Conservation (phyloP, 129 eudicot genomes). For the Ambrosia artemisiifolia region DNA sequence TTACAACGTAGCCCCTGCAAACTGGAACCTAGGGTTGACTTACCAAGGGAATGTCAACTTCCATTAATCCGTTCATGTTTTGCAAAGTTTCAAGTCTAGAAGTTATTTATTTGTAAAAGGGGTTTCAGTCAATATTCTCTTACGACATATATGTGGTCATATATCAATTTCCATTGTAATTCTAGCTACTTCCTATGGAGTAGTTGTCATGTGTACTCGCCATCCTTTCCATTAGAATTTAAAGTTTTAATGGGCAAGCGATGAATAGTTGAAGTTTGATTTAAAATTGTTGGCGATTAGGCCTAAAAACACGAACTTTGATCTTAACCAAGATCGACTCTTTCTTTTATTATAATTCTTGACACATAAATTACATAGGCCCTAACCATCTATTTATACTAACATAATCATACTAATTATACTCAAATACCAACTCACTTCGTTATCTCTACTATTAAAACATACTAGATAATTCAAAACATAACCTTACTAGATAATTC, state of each 20-base stretch:
- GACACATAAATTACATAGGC: no score
- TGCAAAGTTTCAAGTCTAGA: neutral
- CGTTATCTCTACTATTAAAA: no score
- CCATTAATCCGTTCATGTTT: slow-evolving; percentile 26
- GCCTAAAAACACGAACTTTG: no score
- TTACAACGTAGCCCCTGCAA: slow-evolving; percentile 64
- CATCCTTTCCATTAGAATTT: neutral
- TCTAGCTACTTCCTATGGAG: neutral
- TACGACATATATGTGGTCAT: neutral
- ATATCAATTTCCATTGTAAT: neutral
- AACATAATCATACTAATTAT: no score
- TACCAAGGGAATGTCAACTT: slow-evolving; percentile 55
- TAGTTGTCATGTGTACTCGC: neutral
- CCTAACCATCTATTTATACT: no score
- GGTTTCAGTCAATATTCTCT: neutral
- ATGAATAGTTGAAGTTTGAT: no score
- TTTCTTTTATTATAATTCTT: no score
- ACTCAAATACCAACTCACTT: no score
- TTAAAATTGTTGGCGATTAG: no score
- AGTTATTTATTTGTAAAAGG: neutral
- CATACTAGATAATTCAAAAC: no score
- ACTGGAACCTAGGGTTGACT: slow-evolving; percentile 63
- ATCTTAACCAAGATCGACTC: no score
- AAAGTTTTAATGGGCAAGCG: neutral
- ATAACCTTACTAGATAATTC: no score